phyloP scores from a whole-genome alignment of 2,329 filamentous ascomycete species.

The Atkinsonella texensis region DNA sequence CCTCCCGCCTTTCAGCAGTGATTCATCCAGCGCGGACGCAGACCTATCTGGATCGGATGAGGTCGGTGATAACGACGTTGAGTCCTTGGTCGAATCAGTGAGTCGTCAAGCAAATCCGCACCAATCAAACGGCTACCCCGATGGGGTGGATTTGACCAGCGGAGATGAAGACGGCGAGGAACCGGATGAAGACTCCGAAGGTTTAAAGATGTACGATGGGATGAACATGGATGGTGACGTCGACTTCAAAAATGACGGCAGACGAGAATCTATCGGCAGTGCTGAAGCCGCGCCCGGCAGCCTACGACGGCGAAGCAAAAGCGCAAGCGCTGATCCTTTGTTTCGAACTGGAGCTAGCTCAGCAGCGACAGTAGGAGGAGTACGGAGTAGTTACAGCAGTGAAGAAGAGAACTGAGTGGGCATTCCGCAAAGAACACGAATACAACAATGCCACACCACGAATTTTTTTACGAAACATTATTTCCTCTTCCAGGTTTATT shows the following conservation, averaged over 20 bases:
- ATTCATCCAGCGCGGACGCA: constrained; percentile 23
- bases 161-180: constrained; percentile 30
- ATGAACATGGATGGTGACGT: constrained; percentile 8
- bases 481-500: background rate
- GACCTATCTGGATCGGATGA: constrained; percentile 16
- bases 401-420: constrained; percentile 4
- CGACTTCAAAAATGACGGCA: background rate
- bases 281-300: constrained; percentile 22
- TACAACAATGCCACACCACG: background rate
- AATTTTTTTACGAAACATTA: background rate
- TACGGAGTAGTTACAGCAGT: constrained; percentile 25
- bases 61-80: constrained; percentile 15
- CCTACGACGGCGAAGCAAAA: constrained; percentile 19
- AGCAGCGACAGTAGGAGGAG: constrained; percentile 27
- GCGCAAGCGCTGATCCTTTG: constrained; percentile 16
- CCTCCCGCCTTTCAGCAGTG: constrained; percentile 34
- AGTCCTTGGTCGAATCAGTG: constrained; percentile 19
- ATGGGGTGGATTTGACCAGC: constrained; percentile 27
- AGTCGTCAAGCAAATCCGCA: constrained; percentile 24
- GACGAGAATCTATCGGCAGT: constrained; percentile 17
- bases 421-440: background rate
- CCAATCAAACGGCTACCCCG: constrained; percentile 29
- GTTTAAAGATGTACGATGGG: constrained; percentile 16
- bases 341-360: constrained; percentile 22
- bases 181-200: constrained; percentile 20